Conservation (phyloP, 2,329 filamentous ascomycete species). For the Macrophomina phaseolina region DNA sequence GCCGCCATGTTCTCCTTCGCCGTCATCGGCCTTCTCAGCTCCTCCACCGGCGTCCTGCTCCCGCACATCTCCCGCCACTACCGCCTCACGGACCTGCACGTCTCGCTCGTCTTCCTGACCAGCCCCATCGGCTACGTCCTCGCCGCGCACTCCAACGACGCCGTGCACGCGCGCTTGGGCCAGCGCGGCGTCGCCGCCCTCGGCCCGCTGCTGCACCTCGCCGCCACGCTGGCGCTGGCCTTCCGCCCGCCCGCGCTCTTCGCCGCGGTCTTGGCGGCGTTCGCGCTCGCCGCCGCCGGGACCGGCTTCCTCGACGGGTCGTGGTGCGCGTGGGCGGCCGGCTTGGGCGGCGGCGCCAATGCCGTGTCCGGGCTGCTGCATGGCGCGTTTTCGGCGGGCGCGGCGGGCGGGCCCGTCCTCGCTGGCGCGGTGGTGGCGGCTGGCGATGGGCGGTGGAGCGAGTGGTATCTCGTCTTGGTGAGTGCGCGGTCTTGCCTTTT, state of each 20-base stretch:
- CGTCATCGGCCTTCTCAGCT: conserved; percentile 55
- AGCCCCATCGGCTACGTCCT: conserved; percentile 52
- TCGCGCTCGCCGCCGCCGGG: conserved; percentile 45
- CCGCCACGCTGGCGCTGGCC: conserved; percentile 38
- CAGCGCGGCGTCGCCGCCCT: conserved; percentile 51
- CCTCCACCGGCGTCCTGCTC: conserved; percentile 42
- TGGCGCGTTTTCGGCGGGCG: conserved; percentile 48
- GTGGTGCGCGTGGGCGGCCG: conserved; percentile 54
- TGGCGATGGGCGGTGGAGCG: conserved; percentile 41
- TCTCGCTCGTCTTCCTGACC: conserved; percentile 54
- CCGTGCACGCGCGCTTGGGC: conserved; percentile 49
- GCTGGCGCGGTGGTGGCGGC: conserved; percentile 39
- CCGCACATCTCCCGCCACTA: conserved; percentile 49
- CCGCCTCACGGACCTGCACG: conserved; percentile 48
- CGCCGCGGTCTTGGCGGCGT: conserved; percentile 39
- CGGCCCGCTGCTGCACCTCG: conserved; percentile 47
- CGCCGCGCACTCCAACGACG: conserved; percentile 48
- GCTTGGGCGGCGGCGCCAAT: conserved; percentile 46
- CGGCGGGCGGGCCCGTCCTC: conserved; percentile 46
- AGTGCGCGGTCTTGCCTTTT: conserved; percentile 29
- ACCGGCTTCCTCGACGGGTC: conserved; percentile 51
- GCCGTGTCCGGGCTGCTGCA: conserved; percentile 49
- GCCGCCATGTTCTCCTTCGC: conserved; percentile 65
- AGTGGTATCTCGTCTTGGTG: conserved; percentile 50
- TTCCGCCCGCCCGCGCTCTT: conserved; percentile 38